These are phyloP conservation scores for Wallacemonas sp. DNA, from an alignment of 208 protist genomes.

Conservation along the genomic window DNA sequence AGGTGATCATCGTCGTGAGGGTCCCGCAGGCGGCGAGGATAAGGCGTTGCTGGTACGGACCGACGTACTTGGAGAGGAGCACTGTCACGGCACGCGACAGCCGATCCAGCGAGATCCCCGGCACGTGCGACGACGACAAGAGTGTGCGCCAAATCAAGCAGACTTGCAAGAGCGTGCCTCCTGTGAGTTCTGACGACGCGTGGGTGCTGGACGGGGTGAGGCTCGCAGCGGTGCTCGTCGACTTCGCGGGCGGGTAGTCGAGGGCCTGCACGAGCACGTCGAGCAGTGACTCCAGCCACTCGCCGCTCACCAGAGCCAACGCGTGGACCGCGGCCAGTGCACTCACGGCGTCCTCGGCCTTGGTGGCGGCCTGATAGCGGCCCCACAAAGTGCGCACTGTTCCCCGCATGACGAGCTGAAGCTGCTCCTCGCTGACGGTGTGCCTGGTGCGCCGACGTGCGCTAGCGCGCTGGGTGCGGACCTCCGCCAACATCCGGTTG, in stretches of 20 bases:
- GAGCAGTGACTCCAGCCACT: constrained; percentile 66
- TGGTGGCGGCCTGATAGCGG: constrained; percentile 41
- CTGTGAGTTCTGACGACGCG: constrained; percentile 19
- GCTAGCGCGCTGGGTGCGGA: constrained; percentile 6
- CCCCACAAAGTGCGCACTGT: constrained; percentile 59
- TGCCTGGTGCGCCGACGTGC: constrained; percentile 18
- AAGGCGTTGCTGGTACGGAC: constrained; percentile 75
- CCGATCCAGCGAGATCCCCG: constrained; percentile 55
- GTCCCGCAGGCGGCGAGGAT: constrained; percentile 64
- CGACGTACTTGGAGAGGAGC: constrained; percentile 81
- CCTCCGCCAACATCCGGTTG: constrained; percentile 37
- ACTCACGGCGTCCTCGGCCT: constrained; percentile 39
- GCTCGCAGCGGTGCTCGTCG: background rate
- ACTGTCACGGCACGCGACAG: constrained; percentile 44
- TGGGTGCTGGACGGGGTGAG: background rate
- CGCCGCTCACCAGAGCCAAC: constrained; percentile 36
- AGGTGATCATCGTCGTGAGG: constrained; percentile 74
- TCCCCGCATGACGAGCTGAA: constrained; percentile 55
- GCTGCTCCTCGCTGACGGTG: constrained; percentile 28
- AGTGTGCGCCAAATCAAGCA: constrained; percentile 46
- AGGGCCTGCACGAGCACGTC: constrained; percentile 52
- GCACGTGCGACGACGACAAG: constrained; percentile 39
- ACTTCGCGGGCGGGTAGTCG: constrained; percentile 19
- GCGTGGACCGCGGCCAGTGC: constrained; percentile 53
- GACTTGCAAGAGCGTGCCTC: constrained; percentile 49